Conservation (phyloP, 2,329 filamentous ascomycete genomes). For the Aciculosporium take region DNA sequence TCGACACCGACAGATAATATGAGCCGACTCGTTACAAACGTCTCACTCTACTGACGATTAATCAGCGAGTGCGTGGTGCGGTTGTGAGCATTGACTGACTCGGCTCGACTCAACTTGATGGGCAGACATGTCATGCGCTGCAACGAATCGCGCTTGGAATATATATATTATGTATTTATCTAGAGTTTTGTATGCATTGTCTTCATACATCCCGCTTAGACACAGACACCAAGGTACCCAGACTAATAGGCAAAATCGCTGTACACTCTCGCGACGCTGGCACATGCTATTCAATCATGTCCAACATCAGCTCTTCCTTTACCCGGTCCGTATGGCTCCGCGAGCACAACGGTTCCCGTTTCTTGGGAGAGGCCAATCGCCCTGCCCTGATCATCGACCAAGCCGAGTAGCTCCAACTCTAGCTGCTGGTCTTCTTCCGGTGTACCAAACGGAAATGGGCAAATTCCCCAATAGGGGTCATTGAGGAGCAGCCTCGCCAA, state of each 20-base stretch:
- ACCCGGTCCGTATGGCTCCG: slow-evolving; percentile 1
- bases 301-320: slow-evolving; percentile 3
- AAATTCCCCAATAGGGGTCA: slow-evolving; percentile 27
- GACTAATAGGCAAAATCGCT: slow-evolving; percentile 1
- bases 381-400: slow-evolving; percentile 7
- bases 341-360: not conserved
- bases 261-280: no score
- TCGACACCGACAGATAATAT: no score
- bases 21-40: no score
- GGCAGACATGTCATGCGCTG: not conserved
- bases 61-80: no score
- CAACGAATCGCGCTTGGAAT: not conserved
- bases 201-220: no score
- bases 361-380: not conserved
- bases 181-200: not conserved
- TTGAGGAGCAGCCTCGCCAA: slow-evolving; percentile 29
- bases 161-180: no score
- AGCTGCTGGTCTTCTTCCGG: not conserved
- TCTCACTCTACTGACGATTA: no score
- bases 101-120: no score
- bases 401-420: slow-evolving; percentile 3
- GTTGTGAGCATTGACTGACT: no score
- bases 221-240: no score
- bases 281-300: not conserved
- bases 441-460: not conserved